Evolutionary conservation across 192 early-diverging fungal genomes (phyloP), one percentile per base, ranked within the genome.

Genomic region (Coemansia brasiliensis): DNA sequence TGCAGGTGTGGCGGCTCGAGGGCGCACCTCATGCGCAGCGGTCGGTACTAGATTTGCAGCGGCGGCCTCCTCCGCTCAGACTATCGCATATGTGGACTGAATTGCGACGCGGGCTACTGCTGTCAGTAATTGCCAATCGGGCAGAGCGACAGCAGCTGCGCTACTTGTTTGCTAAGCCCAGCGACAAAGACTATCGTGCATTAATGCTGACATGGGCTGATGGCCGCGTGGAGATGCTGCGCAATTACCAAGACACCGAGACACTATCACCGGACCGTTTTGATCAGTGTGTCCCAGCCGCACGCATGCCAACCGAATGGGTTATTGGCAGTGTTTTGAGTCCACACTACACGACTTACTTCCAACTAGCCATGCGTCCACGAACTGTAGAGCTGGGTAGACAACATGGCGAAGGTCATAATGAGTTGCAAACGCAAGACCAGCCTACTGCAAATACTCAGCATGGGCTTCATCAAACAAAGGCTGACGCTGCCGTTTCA

Each of bases 101-200:
- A 62, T 39, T 39, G 42, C 69, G 75, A 1, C 52, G 20, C 12
- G 75, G 75, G 24, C 43, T 72, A 35, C 69, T 79, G 29, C 52
- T 79, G 35, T 63, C 75, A 22, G 75, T 72, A 0, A 68, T 63
- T 26, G 65, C 75, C 11, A 79, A 79, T 39, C 69, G 75, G 4
- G 75, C 75, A 12, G 75, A 79, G 65, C 69, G 75, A n/a, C 75
- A 79, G 61, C 75, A 79, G 69, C 69, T 79, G 58, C 75, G 75
- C 37, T 68, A 68, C 26, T 38, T 79, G 59, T 79, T 79, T 72
- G 75, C 75, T 3, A 63, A 54, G 58, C 60, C 69, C 40, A 63
- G 75, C 58, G 75, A 79, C 24, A 72, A 63, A 53, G 75, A 72
- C 53, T 72, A 79, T 42, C 75, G 75, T 7, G 75, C 75, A 24